Evolutionary conservation across 768 basidiomycete genomes (phyloP).

Genomic region (Boletus pseudo-olivaceus): DNA sequence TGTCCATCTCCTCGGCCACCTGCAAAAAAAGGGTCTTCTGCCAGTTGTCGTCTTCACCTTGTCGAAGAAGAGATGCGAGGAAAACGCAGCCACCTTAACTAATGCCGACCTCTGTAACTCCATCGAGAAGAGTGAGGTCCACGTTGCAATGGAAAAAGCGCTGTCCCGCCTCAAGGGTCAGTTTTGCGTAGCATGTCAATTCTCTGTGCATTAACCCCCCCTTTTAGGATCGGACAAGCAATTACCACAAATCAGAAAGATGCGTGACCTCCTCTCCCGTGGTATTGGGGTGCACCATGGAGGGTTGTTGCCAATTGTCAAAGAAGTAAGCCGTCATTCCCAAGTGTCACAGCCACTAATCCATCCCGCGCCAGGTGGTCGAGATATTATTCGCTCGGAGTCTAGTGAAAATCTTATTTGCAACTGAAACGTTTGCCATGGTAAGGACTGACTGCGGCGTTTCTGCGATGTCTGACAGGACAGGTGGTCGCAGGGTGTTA

Average conservation of each 20-base stretch:
- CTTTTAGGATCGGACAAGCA: constrained; percentile 80
- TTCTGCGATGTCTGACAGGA: constrained; percentile 10
- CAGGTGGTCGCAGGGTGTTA: constrained; percentile 71
- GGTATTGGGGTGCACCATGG: constrained; percentile 99
- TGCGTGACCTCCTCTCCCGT: constrained; percentile 83
- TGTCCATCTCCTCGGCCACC: constrained; percentile 82
- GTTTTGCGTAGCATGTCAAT: constrained; percentile 1
- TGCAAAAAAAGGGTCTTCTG: constrained; percentile 81
- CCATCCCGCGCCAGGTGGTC: constrained; percentile 60
- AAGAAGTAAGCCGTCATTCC: constrained; percentile 62
- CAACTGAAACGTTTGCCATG: constrained; percentile 99
- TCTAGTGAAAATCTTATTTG: constrained; percentile 93
- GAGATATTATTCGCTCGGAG: constrained; percentile 96
- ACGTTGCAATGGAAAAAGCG: constrained; percentile 90
- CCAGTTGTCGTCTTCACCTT: constrained; percentile 97
- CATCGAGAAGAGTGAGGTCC: constrained; percentile 95
- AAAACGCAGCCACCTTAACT: constrained; percentile 86
- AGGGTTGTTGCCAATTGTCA: constrained; percentile 92
- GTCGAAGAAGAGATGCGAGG: constrained; percentile 96
- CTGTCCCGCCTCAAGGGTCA: constrained; percentile 86
- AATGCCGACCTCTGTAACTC: constrained; percentile 86
- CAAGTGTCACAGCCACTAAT: neutral
- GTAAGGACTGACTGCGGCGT: constrained; percentile 38
- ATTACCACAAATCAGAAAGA: constrained; percentile 87
- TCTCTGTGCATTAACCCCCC: constrained; percentile 1